Evolutionary conservation across 345 rosid species (phyloP).

Genomic region (Geranium brycei): DNA sequence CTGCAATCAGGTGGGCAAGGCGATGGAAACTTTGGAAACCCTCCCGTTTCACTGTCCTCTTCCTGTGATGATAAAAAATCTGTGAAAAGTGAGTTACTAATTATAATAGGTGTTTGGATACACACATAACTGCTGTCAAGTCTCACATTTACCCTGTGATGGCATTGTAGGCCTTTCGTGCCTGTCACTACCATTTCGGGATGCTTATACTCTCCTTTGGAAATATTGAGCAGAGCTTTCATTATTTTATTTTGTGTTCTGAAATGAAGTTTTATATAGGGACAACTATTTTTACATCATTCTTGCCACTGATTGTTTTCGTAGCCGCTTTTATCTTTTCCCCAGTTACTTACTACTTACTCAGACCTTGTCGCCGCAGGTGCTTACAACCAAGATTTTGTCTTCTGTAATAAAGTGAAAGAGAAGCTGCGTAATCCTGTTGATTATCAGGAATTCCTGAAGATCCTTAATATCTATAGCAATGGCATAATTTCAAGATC

Average conservation of each 20-base stretch:
- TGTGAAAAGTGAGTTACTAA: conserved; percentile 35
- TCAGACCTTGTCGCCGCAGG: conserved; percentile 28
- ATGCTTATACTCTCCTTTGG: neutral
- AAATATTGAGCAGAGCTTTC: neutral
- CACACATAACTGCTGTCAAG: neutral
- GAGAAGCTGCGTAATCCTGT: conserved; percentile 54
- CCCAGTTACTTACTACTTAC: neutral
- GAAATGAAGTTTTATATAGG: neutral
- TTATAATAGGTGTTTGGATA: neutral
- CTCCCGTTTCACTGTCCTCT: conserved; percentile 6
- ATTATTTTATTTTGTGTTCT: too few relatives aligned
- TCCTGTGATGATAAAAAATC: conserved; percentile 43
- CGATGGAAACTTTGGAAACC: conserved; percentile 41
- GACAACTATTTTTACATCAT: neutral
- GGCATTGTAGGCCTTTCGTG: neutral
- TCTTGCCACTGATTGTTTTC: neutral
- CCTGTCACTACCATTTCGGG: neutral
- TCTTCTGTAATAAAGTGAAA: conserved; percentile 75
- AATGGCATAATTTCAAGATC: conserved; percentile 68
- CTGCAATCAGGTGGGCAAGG: conserved; percentile 50
- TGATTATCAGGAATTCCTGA: conserved; percentile 64
- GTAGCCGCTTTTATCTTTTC: neutral
- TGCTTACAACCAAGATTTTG: conserved; percentile 52
- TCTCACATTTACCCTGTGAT: neutral
- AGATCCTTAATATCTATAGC: conserved; percentile 76